phyloP scores from a whole-genome alignment of 495 filamentous ascomycete species.

The Podospora anserina region DNA sequence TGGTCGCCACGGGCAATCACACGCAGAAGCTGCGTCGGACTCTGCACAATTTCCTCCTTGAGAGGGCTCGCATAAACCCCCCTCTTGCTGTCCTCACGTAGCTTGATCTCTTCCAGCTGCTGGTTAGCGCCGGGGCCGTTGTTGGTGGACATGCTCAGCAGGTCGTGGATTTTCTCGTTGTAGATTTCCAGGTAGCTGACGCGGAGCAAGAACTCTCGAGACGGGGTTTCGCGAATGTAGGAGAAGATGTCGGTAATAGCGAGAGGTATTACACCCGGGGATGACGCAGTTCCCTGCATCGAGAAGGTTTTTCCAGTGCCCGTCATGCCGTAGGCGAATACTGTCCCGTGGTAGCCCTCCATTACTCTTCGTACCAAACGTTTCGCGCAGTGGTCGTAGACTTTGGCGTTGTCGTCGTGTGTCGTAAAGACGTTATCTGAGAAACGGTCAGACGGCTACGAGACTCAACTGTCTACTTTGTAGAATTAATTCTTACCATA shows the following conservation, averaged over 20 bases:
- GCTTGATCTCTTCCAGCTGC: conserved; percentile 84
- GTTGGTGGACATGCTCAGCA: conserved; percentile 68
- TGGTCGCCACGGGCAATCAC: conserved; percentile 95
- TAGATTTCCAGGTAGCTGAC: conserved; percentile 99
- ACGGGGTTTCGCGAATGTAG: conserved; percentile 94
- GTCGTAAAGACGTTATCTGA: conserved; percentile 93
- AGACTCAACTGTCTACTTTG: background rate
- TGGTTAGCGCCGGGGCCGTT: conserved; percentile 44
- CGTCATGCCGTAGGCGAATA: conserved; percentile 99
- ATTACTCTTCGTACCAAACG: conserved; percentile 92
- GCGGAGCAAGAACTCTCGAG: conserved; percentile 88
- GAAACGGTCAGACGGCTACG: conserved; percentile 19
- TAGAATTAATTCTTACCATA: conserved; percentile 63
- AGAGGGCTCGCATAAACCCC: conserved; percentile 94
- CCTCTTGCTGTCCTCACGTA: conserved; percentile 91
- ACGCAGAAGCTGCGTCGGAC: conserved; percentile 87
- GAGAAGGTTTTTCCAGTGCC: conserved; percentile 98
- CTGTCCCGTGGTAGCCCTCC: conserved; percentile 98
- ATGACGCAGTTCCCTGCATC: conserved; percentile 96
- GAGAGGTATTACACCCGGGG: conserved; percentile 94
- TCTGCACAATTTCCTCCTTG: conserved; percentile 98
- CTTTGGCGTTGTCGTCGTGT: conserved; percentile 86
- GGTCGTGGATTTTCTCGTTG: conserved; percentile 95
- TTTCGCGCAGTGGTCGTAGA: conserved; percentile 92
- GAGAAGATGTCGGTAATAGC: conserved; percentile 99